Base-by-base conservation (phyloP, 2,329 filamentous ascomycete species). In the Neofusicoccum ribis region DNA sequence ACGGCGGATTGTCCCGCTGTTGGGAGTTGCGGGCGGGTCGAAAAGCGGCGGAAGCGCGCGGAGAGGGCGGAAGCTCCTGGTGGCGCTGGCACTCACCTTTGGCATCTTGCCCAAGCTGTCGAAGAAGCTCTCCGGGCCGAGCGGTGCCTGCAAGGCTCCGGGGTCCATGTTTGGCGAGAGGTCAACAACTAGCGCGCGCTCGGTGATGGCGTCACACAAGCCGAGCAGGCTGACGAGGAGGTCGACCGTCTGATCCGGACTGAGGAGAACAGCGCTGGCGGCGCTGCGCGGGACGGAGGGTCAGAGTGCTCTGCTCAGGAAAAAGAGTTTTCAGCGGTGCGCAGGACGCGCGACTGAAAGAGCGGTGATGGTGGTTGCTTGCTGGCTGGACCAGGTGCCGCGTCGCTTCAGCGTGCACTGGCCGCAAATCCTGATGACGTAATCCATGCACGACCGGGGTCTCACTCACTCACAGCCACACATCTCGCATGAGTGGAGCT, bases 291-390 rank as follows among this genome's bases (percentile, higher is more conserved):
- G 15, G 27, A 36, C 6, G 17, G n/a, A 47, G n/a, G 1, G 4
- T 14, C 6, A 20, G 39, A 8, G 43, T 14, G 1, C n/a, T 34
- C 31, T 47, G 56, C 56, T 17, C 41, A 4, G 31, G 9, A 20
- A 23, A 43, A 60, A 60, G 43, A 47, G 43, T 47, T 47, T 60
- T 60, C 56, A 60, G 56, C 8, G 43, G 2, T 3, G n/a, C 12
- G 56, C 43, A 46, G 41, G 43, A 17, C 8, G 56, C 43, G 47
- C 36, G 9, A 14, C 23, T 9, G 43, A 60, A 60, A 60, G 56
- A 47, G 56, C 56, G 56, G 56, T 60, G 56, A 60, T 60, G 56
- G n/a, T 47, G 56, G 6, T 58, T 58, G 54, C 54, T 59, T 15
- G 56, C 52, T 58, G 52, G 52, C 56, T 36, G 37, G 39, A 20